phyloP scores from a whole-genome alignment of 352 stramenopile species.

The Phytophthora cactorum region DNA sequence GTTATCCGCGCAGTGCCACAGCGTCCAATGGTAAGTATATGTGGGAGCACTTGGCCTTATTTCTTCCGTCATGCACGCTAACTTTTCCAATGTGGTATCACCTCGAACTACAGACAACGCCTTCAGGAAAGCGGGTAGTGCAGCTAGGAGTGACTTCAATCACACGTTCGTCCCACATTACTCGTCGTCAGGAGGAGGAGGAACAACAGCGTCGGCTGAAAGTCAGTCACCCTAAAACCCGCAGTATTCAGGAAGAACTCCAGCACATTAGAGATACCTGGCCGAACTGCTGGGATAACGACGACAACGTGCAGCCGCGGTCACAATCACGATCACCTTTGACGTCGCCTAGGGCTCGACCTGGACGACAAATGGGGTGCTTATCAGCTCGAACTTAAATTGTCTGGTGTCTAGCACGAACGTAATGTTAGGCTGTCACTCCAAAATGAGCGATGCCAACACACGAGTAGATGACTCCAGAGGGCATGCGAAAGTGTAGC shows the following conservation, averaged over 20 bases:
- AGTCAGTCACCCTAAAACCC: conserved; percentile 7
- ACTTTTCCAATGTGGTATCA: not conserved
- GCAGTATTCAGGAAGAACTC: conserved; percentile 54
- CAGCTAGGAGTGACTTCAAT: conserved; percentile 44
- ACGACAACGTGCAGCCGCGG: conserved; percentile 20
- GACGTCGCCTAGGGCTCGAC: conserved; percentile 8
- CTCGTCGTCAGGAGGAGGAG: conserved; percentile 40
- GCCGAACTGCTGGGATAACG: conserved; percentile 65
- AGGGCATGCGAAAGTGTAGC: conserved; percentile 6
- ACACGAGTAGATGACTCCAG: not conserved
- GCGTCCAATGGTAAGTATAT: conserved; percentile 35
- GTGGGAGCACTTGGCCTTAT: conserved; percentile 1
- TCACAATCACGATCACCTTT: conserved; percentile 16
- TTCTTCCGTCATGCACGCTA: not conserved
- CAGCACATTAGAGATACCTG: conserved; percentile 69
- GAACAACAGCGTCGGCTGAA: conserved; percentile 26
- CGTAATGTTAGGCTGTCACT: not conserved
- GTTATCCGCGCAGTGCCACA: conserved; percentile 34
- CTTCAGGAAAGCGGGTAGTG: conserved; percentile 21
- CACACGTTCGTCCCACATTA: conserved; percentile 58
- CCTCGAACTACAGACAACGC: conserved; percentile 35
- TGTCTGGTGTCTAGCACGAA: conserved; percentile 11
- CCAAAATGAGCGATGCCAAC: not conserved
- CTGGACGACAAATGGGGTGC: conserved; percentile 12
- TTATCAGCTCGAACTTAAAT: conserved; percentile 29